A percentile compares a stretch with the other conserved stretches of the same genome.
Conservation (phyloP, 345 rosid species). For the Salix dunnii region DNA sequence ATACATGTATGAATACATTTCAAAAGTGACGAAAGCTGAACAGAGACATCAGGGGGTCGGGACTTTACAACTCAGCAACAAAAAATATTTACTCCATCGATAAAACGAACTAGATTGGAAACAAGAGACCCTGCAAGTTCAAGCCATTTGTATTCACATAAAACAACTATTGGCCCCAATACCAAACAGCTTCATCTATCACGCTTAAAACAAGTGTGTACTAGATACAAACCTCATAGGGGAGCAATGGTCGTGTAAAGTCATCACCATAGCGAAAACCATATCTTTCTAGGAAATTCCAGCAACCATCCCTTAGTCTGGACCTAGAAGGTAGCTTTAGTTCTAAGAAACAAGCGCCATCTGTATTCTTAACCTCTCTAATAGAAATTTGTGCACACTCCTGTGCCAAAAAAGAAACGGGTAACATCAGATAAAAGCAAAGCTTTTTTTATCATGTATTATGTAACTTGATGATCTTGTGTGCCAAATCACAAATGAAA, state of each 20-base stretch:
- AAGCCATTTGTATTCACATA: neutral
- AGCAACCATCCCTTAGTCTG: slow-evolving; percentile 36
- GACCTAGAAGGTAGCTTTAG: slow-evolving; percentile 64
- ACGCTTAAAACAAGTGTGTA: slow-evolving; percentile 12
- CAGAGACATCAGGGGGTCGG: neutral
- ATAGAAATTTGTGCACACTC: slow-evolving; percentile 64
- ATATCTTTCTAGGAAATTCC: slow-evolving; percentile 86
- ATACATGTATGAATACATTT: neutral
- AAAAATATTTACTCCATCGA: neutral
- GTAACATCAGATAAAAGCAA: neutral
- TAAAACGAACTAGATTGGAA: neutral
- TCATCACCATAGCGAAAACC: slow-evolving; percentile 75
- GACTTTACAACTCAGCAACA: neutral
- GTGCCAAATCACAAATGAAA: neutral
- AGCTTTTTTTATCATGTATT: neutral
- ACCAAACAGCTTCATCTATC: neutral
- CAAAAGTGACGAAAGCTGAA: neutral
- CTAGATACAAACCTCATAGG: slow-evolving; percentile 72
- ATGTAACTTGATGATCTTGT: neutral
- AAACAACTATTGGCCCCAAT: slow-evolving; percentile 6
- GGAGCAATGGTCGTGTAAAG: slow-evolving; percentile 57
- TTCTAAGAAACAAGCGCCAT: slow-evolving; percentile 63
- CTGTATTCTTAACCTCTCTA: slow-evolving; percentile 46
- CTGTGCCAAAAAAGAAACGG: slow-evolving; percentile 29
- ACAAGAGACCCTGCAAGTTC: neutral